A percentile compares a stretch with the other conserved stretches of the same genome.
Evolutionary conservation across 441 rosid genomes (phyloP).

Genomic region (Cnidoscolus chayamansa): DNA sequence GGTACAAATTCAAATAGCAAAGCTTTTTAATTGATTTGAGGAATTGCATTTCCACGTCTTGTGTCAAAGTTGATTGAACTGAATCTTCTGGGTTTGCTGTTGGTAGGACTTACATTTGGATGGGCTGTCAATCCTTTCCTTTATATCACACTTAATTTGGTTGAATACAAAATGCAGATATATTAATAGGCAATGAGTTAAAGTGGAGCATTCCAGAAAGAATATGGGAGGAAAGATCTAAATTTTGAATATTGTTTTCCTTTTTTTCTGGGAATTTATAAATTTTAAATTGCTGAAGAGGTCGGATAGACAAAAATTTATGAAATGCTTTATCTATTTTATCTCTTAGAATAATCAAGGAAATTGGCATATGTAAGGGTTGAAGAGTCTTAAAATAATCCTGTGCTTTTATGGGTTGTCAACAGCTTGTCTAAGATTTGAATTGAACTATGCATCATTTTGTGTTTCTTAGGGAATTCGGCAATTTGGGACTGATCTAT

Average conservation of each 20-base stretch:
- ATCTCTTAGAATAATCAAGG: not conserved
- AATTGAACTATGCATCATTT: not conserved
- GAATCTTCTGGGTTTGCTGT: too few relatives aligned
- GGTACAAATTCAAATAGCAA: too few relatives aligned
- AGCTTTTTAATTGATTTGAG: too few relatives aligned
- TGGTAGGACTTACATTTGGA: too few relatives aligned
- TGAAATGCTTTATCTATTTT: not conserved
- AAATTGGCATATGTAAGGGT: not conserved
- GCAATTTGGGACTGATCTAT: conserved; percentile 85
- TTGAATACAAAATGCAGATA: not conserved
- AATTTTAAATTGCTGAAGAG: not conserved
- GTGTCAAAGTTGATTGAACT: too few relatives aligned
- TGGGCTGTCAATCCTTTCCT: too few relatives aligned
- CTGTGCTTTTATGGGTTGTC: not conserved
- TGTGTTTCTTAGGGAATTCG: conserved; percentile 50
- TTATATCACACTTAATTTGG: not conserved
- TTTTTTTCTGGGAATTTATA: not conserved
- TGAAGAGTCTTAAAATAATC: not conserved
- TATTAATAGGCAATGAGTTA: not conserved
- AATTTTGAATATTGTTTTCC: not conserved
- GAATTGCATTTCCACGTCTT: too few relatives aligned
- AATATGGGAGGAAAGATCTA: not conserved
- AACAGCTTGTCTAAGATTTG: not conserved
- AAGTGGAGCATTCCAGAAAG: not conserved
- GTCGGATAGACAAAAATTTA: not conserved